Evolutionary conservation across 768 basidiomycete genomes (phyloP), one percentile per base, ranked within the genome.

Genomic region (Cystofilobasidium macerans): DNA sequence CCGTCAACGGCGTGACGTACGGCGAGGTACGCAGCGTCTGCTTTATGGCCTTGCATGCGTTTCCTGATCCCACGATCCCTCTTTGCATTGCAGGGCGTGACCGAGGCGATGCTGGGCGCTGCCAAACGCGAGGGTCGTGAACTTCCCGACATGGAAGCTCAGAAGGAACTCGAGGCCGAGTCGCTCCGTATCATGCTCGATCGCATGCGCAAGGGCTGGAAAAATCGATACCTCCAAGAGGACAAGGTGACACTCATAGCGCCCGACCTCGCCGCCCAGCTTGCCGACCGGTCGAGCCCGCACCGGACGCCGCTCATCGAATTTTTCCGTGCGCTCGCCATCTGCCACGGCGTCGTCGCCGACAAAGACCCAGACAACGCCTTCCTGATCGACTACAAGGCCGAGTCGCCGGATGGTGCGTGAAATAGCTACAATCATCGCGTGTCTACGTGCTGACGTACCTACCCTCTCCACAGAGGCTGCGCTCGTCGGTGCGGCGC

Each of bases 271-370:
- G 89, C 88, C 0, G 80, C 85, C 32, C 85, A 91, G 72, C 80
- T 95, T 42, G 79, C 82, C 5, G 81, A 89, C 71, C 81, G 81
- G 16, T 61, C 65, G 2, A 78, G 79, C 0, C 79, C 80, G 20
- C 87, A 93, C 70, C 82, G 85, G 5, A 73, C 75, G 35, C 43
- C 65, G 8, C 80, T 93, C 67, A 80, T 86, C 65, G 83, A 85
- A 9, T 97, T 98, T 79, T 97, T 94, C 80, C 85, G 89, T n/a
- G 90, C 90, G 0, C 80, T 98, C n/a, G 88, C 92, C 0, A 73
- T 98, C 22, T 98, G 94, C 72, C 94, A 98, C 74, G 87, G 84
- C 20, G 94, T 95, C 51, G 81, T 97, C 14, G 81, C 90, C 0
- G 91, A 94, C 70, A 81, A 79, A 61, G 85, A 87, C 36, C 74